Conservation (phyloP, 208 protist species). For the Strigomonas culicis region DNA sequence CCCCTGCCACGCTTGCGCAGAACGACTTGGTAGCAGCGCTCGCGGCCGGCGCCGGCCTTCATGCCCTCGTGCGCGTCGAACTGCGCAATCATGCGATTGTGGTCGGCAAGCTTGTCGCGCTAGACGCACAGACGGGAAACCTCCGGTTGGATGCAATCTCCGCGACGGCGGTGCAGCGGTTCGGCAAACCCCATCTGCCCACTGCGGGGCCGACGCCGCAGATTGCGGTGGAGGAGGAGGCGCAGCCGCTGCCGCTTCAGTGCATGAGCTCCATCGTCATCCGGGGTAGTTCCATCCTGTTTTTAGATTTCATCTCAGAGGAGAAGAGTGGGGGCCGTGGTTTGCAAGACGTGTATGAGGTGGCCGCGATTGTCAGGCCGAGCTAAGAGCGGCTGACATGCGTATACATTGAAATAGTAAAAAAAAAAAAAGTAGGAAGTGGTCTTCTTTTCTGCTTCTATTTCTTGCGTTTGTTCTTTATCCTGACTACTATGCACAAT, state of each 20-base stretch:
- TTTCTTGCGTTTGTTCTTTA: constrained; percentile 17
- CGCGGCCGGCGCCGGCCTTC: constrained; percentile 29
- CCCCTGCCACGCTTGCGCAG: background rate
- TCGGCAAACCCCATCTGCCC: background rate
- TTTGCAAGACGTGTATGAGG: background rate
- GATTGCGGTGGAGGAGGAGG: background rate
- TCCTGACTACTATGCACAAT: constrained; percentile 6
- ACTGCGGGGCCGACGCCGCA: background rate
- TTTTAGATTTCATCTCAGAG: constrained; percentile 32
- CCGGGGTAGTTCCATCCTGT: constrained; percentile 29
- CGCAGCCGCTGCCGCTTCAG: constrained; percentile 21
- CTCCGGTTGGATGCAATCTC: constrained; percentile 68
- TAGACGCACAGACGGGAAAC: constrained; percentile 78
- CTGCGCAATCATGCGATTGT: constrained; percentile 68
- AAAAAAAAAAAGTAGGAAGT: constrained; percentile 17
- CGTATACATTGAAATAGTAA: constrained; percentile 1
- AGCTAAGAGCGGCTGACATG: background rate
- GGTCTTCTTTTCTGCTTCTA: background rate
- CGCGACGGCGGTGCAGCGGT: constrained; percentile 42
- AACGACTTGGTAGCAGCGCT: constrained; percentile 13
- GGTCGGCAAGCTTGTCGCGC: constrained; percentile 54
- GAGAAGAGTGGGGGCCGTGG: constrained; percentile 11
- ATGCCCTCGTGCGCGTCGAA: constrained; percentile 59
- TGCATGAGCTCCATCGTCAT: constrained; percentile 29
- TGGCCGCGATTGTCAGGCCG: background rate